Evolutionary conservation across 306 rosid genomes (phyloP).

Genomic region (Sophora flavescens): DNA sequence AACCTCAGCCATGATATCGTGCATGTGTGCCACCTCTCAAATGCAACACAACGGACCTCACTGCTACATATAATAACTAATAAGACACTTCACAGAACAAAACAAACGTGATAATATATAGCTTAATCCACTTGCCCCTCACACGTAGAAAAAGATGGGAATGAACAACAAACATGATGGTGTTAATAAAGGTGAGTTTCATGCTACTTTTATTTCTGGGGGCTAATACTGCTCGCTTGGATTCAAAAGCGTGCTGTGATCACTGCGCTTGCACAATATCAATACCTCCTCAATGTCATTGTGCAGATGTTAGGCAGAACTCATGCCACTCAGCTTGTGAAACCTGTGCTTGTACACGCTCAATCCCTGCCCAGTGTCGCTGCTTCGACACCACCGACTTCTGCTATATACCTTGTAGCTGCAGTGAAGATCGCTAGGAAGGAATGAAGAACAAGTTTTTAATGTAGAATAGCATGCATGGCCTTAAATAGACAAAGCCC

Average conservation of each 20-base stretch:
- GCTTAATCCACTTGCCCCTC: too few species aligned
- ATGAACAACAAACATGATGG: too few species aligned
- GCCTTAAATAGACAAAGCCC: slow-evolving; percentile 1
- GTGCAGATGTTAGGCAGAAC: not conserved
- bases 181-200: not conserved
- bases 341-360: not conserved
- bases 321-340: slow-evolving; percentile 10
- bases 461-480: not conserved
- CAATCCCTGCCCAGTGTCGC: not conserved
- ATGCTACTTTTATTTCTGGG: slow-evolving; percentile 2
- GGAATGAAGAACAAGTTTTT: not conserved
- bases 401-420: not conserved
- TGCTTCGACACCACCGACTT: not conserved
- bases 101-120: too few species aligned
- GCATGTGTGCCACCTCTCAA: slow-evolving; percentile 28
- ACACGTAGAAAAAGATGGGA: too few species aligned
- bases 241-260: slow-evolving; percentile 33
- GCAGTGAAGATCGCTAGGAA: not conserved
- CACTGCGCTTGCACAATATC: not conserved
- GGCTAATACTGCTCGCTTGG: not conserved
- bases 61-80: not conserved
- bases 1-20: not conserved
- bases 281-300: slow-evolving; percentile 7
- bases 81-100: too few species aligned
- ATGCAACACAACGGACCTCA: not conserved